Percentiles rank a stretch among this genome's conserved stretches.
Evolutionary conservation across 148 eudicot genomes (phyloP).

Genomic region (Amaranthus palmeri): DNA sequence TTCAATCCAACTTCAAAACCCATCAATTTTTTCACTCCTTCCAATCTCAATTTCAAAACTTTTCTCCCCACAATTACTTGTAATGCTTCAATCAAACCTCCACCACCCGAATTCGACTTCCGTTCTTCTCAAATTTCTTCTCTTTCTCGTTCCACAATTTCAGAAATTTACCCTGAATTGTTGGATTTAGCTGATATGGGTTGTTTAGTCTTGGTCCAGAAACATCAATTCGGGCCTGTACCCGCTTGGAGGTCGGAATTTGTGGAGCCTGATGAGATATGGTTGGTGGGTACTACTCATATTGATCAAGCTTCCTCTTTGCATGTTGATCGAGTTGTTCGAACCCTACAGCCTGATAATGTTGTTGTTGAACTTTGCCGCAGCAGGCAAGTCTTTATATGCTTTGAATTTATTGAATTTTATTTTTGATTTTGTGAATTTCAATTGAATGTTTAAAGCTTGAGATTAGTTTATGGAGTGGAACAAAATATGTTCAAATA

Average conservation of each 20-base stretch:
- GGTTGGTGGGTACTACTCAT: constrained; percentile 80
- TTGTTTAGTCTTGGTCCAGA: constrained; percentile 46
- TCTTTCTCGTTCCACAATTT: constrained; percentile 41
- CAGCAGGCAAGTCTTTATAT: constrained; percentile 68
- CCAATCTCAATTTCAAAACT: background rate
- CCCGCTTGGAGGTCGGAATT: constrained; percentile 80
- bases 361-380: constrained; percentile 98
- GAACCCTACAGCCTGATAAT: constrained; percentile 68
- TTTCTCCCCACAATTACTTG: background rate
- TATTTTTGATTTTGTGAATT: too few relatives aligned
- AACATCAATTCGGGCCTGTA: constrained; percentile 73
- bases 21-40: constrained; percentile 11
- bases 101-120: constrained; percentile 68
- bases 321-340: constrained; percentile 71
- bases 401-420: background rate
- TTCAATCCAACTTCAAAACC: constrained; percentile 5
- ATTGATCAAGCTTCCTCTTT: constrained; percentile 44
- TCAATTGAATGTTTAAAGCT: too few relatives aligned
- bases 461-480: too few relatives aligned
- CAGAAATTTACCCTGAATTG: constrained; percentile 53
- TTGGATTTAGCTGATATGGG: constrained; percentile 70
- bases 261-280: constrained; percentile 85
- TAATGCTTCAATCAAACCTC: constrained; percentile 45
- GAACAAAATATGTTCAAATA: too few relatives aligned
- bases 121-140: constrained; percentile 31